Base-by-base conservation (phyloP, 768 basidiomycete species). In the Asterophora lycoperdoides region DNA sequence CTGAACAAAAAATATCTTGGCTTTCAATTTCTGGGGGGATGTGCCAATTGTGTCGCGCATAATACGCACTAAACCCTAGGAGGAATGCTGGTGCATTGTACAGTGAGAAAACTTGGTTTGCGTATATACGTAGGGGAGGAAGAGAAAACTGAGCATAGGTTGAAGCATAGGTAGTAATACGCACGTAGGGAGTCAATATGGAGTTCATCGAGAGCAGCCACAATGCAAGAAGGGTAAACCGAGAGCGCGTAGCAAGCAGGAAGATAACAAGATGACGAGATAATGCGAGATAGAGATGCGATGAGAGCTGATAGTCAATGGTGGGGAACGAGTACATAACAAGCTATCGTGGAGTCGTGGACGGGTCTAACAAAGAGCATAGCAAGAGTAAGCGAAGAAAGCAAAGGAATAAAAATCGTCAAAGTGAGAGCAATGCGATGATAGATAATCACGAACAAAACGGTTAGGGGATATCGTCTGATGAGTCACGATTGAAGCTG, bases 401-500 rank as follows among this genome's bases (percentile, higher is more conserved):
- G 32, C 43, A 52, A 48, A 19, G 48, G 23, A 56, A 53, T 44
- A 53, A 53, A 52, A 56, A 64, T 52, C 50, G 53, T 48, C 45
- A 55, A 60, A 43, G 26, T 36, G 32, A 52, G 47, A 56, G 38
- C 36, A 47, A 44, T 46, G 43, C 30, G 34, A 50, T 37, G 42
- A 38, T 41, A 50, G 56, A 46, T 51, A 49, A n/a, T n/a, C n/a
- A n/a, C n/a, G 42, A 52, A 7, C 37, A 53, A 55, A 59, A 47
- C 32, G 18, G 42, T 38, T 47, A 46, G 46, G 54, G 54, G 37
- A 48, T 51, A 58, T 55, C 32, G 52, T 63, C 52, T 55, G 56
- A 61, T 63, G 60, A 69, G 59, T 66, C 64, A 63, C 68, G 65
- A 28, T 46, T 38, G 66, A 77, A 78, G 51, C 56, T 68, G 54